phyloP scores from a whole-genome alignment of 83 land plant genomes.

The Isoetes engelmannii region DNA sequence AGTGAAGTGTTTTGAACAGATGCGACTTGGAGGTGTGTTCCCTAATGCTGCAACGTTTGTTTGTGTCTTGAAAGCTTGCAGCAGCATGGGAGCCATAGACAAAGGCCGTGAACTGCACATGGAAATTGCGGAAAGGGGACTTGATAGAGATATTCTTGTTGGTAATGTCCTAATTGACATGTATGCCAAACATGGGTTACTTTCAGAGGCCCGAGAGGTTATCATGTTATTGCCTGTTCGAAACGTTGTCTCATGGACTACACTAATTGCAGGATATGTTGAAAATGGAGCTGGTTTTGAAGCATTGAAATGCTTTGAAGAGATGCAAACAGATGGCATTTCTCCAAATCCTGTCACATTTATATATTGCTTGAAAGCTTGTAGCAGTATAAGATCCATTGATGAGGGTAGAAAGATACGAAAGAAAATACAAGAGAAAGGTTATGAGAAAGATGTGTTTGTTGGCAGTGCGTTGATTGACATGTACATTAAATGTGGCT shows the following conservation, averaged over 20 bases:
- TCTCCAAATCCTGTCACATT: constrained; percentile 41
- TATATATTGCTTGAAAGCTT: constrained; percentile 47
- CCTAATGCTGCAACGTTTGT: no score
- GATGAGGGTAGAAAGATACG: constrained; percentile 44
- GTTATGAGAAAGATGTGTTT: constrained; percentile 28
- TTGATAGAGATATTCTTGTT: constrained; percentile 45
- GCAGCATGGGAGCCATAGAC: constrained; percentile 26
- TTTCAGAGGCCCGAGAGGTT: constrained; percentile 40
- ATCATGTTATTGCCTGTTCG: constrained; percentile 36
- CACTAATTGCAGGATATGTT: constrained; percentile 48
- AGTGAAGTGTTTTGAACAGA: no score
- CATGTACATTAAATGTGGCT: constrained; percentile 70
- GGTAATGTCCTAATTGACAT: constrained; percentile 56
- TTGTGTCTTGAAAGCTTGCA: constrained; percentile 53
- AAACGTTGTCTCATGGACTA: constrained; percentile 59
- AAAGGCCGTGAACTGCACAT: constrained; percentile 45
- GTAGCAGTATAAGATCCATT: constrained; percentile 32
- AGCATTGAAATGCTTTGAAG: constrained; percentile 31
- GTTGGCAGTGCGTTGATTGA: constrained; percentile 51
- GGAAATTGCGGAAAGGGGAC: constrained; percentile 35
- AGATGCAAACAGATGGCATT: constrained; percentile 31
- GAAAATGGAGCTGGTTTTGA: constrained; percentile 41
- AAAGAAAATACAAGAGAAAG: constrained; percentile 28
- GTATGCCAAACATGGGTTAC: constrained; percentile 49
- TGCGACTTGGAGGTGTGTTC: no score